Conservation (phyloP, 2,329 filamentous ascomycete genomes). For the Epichloe aotearoae region DNA sequence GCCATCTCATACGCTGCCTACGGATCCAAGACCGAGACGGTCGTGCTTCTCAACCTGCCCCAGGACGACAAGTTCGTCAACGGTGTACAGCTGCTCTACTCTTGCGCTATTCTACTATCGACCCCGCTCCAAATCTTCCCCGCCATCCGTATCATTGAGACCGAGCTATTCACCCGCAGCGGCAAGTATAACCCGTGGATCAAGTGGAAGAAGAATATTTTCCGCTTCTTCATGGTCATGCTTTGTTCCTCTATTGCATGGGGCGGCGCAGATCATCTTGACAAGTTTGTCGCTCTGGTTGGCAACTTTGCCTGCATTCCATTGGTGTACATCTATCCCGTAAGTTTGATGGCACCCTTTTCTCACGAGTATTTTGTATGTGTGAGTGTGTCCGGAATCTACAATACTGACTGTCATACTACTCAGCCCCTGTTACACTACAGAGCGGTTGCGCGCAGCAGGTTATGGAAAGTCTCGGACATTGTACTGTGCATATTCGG, state of each 20-base stretch:
- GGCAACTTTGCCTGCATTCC: conserved; percentile 97
- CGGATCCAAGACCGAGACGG: conserved; percentile 88
- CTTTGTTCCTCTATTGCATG: conserved; percentile 80
- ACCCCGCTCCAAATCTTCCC: conserved; percentile 96
- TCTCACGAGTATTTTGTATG: background rate
- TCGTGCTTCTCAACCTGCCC: conserved; percentile 89
- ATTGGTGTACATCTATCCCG: conserved; percentile 92
- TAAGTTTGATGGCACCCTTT: conserved; percentile 35
- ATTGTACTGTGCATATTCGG: conserved; percentile 70
- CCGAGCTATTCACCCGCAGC: conserved; percentile 82
- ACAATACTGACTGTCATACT: conserved; percentile 18
- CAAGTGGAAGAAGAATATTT: conserved; percentile 99
- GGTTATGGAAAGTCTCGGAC: conserved; percentile 57
- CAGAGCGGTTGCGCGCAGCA: conserved; percentile 59
- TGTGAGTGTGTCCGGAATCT: background rate
- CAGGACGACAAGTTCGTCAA: conserved; percentile 95
- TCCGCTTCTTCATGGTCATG: conserved; percentile 85
- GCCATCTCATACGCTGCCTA: conserved; percentile 93
- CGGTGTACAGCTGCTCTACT: conserved; percentile 90
- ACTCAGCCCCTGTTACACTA: conserved; percentile 81
- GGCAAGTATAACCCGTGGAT: conserved; percentile 97
- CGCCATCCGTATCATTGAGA: conserved; percentile 91
- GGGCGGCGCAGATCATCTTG: conserved; percentile 81
- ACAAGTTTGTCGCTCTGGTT: conserved; percentile 94
- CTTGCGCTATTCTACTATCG: conserved; percentile 88